Percentiles rank a stretch among this genome's conserved stretches.
These are phyloP conservation scores for Posidonia australis DNA, from an alignment of 106 monocot genomes.

Conservation along the genomic window DNA sequence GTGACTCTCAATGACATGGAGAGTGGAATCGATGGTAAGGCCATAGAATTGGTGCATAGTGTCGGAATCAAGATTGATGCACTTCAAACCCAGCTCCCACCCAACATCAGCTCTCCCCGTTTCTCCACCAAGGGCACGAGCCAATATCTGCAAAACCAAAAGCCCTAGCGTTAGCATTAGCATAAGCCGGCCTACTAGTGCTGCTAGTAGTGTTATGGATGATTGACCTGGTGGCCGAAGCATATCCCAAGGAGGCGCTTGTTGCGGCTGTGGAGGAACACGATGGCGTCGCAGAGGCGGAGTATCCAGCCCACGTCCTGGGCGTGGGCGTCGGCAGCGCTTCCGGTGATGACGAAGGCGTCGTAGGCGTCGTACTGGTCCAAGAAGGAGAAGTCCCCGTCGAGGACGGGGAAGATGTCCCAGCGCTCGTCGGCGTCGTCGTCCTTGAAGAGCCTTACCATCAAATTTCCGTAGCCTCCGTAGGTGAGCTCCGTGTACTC, in stretches of 20 bases:
- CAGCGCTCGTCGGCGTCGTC: constrained; percentile 8
- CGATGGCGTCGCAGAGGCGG: constrained; percentile 11
- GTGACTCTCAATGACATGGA: constrained; percentile 28
- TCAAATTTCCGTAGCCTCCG: constrained; percentile 19
- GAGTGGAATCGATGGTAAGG: not conserved
- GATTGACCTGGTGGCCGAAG: constrained; percentile 28
- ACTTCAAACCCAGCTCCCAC: constrained; percentile 32
- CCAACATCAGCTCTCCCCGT: constrained; percentile 28
- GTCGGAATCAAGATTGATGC: constrained; percentile 11
- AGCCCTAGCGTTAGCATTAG: no score
- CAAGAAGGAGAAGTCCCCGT: constrained; percentile 25
- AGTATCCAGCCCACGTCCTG: constrained; percentile 7
- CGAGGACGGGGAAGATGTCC: constrained; percentile 25
- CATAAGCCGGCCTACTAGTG: no score
- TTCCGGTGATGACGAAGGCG: constrained; percentile 30
- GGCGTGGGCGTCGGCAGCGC: constrained; percentile 26
- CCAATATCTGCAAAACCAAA: not conserved
- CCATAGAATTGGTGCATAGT: constrained; percentile 14
- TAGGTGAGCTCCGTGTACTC: constrained; percentile 19
- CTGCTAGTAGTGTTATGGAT: no score
- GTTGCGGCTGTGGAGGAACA: constrained; percentile 6
- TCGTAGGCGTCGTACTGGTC: constrained; percentile 8
- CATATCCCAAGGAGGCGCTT: constrained; percentile 26
- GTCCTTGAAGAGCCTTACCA: constrained; percentile 14
- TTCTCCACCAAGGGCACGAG: constrained; percentile 27